Percentiles rank a stretch among this genome's conserved stretches.
Evolutionary conservation across 129 eudicot species (phyloP).

Genomic region (Gnaphalium uliginosum): DNA sequence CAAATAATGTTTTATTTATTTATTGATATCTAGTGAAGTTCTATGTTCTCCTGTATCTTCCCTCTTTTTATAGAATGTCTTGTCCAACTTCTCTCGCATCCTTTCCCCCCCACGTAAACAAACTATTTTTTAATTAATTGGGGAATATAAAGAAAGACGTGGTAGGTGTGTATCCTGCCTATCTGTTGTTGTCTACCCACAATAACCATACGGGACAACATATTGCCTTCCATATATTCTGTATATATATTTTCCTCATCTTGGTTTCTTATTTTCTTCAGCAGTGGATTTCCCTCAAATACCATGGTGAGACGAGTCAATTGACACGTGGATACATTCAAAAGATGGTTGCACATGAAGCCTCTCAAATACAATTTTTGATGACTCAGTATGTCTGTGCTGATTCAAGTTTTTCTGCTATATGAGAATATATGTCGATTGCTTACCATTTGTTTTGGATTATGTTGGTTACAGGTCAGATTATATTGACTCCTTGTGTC

Average conservation of each 20-base stretch:
- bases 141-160: no score
- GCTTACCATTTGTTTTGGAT: conserved; percentile 19
- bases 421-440: neutral
- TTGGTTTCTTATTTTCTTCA: conserved; percentile 33
- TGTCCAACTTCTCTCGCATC: no score
- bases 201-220: neutral
- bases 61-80: no score
- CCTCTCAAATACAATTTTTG: conserved; percentile 47
- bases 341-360: conserved; percentile 53
- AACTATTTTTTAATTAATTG: no score
- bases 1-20: no score
- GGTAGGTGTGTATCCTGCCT: no score
- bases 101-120: no score
- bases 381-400: conserved; percentile 65
- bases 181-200: no score
- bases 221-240: conserved; percentile 19
- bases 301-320: conserved; percentile 57
- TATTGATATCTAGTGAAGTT: no score
- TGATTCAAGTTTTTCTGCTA: neutral
- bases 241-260: conserved; percentile 18
- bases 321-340: conserved; percentile 42
- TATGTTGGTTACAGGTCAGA: conserved; percentile 55
- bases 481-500: conserved; percentile 73
- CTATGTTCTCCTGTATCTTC: no score
- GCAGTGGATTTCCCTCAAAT: conserved; percentile 77